Evolutionary conservation across 2,329 filamentous ascomycete genomes (phyloP).

Genomic region (Ceratocystis harringtonii): DNA sequence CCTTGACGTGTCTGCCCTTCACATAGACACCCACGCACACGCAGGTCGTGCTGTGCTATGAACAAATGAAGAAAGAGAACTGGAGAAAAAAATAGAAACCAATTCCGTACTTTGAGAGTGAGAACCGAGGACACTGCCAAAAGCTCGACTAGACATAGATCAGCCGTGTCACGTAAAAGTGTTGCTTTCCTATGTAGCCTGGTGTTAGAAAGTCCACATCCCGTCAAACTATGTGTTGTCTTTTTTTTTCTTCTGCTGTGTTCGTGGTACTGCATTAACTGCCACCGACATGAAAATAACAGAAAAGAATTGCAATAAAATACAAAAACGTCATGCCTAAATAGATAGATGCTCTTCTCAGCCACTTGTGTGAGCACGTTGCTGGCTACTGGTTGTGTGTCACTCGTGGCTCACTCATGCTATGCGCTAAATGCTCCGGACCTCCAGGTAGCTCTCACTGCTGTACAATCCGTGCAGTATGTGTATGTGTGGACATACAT

Average conservation of each 20-base stretch:
- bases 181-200: neutral
- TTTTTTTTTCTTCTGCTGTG: neutral
- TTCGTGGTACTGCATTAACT: neutral
- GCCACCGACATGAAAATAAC: neutral
- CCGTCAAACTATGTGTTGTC: neutral
- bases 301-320: neutral
- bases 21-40: too few relatives aligned
- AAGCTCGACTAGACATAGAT: neutral
- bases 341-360: too few relatives aligned
- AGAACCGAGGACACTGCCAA: neutral
- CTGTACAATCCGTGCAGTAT: too few relatives aligned
- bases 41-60: too few relatives aligned
- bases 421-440: too few relatives aligned
- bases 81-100: neutral
- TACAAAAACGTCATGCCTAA: neutral
- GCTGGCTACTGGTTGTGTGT: too few relatives aligned
- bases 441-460: too few relatives aligned
- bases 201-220: neutral
- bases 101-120: neutral
- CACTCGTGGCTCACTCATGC: too few relatives aligned
- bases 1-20: too few relatives aligned
- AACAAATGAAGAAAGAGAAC: neutral
- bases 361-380: too few relatives aligned
- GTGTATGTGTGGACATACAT: too few relatives aligned
- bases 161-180: neutral